Base-by-base conservation (phyloP, 129 eudicot species). In the Pittosporum tobira region DNA sequence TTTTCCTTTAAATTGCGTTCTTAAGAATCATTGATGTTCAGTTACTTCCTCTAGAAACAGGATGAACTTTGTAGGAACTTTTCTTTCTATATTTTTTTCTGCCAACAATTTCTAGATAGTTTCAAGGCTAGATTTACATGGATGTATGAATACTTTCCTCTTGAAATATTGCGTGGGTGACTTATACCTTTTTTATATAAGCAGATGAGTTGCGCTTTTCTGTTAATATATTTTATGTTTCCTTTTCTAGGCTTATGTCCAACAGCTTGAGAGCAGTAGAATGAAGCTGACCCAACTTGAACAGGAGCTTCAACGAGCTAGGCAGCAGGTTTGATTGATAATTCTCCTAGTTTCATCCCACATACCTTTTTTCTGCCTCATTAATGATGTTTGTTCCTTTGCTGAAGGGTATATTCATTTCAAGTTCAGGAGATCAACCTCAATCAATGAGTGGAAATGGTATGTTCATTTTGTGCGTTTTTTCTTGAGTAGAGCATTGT, bases 301-400 rank as follows among this genome's bases (percentile, higher is more conserved):
- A 60, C 95, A 90, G 66, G 98, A 90, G 86, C 95, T 90, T 50
- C 98, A 90, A 66, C 77, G 95, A 73, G 98, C 98, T 71, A 73
- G 98, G 57, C 98, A 90, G 80, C 98, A 90, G 93, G 98, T 90
- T 62, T 61, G 48, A 26, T 66, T 62, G 52, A 46, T 63, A 62
- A 20, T 7, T 48, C 13, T 1, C 30, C 25, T 30, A 26, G 4
- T 20, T 19, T 3, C 20, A 3, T 20, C 40, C 29, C 16, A 3
- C 24, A n/a, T 63, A 49, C 43, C 37, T 59, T 10, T 22, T 59
- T 42, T 24, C 22, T 65, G 38, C 51, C 59, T 27, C 59, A 69
- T 53, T 62, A 25, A 28, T 64, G 14, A 19, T 42, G 14, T 5
- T 40, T 57, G 36, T 53, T 51, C 47, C 57, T 72, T 71, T 76